Evolutionary conservation across 2,329 filamentous ascomycete genomes (phyloP).

Genomic region (Shiraia sp.): DNA sequence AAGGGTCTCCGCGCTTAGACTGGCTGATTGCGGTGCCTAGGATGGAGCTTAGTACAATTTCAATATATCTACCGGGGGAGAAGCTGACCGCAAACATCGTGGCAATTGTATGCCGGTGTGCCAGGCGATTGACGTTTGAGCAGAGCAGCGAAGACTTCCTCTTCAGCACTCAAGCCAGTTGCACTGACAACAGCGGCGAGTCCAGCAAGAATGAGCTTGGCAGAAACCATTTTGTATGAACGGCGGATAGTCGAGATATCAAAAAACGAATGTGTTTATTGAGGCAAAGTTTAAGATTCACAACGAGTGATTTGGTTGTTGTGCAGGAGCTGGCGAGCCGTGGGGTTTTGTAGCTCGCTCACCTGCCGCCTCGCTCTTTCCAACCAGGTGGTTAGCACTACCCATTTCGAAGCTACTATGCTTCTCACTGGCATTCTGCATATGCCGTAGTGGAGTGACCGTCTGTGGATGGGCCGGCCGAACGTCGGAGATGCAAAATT

Average conservation of each 20-base stretch:
- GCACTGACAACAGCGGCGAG: slow-evolving; percentile 17
- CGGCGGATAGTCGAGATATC: background rate
- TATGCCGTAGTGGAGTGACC: too few relatives aligned
- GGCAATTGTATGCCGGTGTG: slow-evolving; percentile 53
- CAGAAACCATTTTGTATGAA: slow-evolving; percentile 15
- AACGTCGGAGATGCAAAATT: slow-evolving; percentile 30
- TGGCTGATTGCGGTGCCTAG: slow-evolving; percentile 41
- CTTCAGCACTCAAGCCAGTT: slow-evolving; percentile 12
- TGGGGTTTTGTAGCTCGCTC: slow-evolving; percentile 16
- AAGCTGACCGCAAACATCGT: slow-evolving; percentile 55
- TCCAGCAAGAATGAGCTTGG: slow-evolving; percentile 10
- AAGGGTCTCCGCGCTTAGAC: slow-evolving; percentile 43
- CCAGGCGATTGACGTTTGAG: slow-evolving; percentile 53
- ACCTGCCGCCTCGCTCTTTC: background rate
- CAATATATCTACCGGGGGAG: background rate
- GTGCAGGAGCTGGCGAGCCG: slow-evolving; percentile 2
- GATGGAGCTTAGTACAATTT: slow-evolving; percentile 16
- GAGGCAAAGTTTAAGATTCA: too few relatives aligned
- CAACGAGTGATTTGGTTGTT: too few relatives aligned
- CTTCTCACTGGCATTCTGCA: too few relatives aligned
- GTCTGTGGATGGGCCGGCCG: slow-evolving; percentile 12
- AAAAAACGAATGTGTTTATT: slow-evolving; percentile 5
- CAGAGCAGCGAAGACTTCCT: slow-evolving; percentile 26
- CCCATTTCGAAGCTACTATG: too few relatives aligned
- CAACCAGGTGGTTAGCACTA: background rate